phyloP scores from a whole-genome alignment of 176 grass and related monocot genomes.

The Tillandsia fasciculata region DNA sequence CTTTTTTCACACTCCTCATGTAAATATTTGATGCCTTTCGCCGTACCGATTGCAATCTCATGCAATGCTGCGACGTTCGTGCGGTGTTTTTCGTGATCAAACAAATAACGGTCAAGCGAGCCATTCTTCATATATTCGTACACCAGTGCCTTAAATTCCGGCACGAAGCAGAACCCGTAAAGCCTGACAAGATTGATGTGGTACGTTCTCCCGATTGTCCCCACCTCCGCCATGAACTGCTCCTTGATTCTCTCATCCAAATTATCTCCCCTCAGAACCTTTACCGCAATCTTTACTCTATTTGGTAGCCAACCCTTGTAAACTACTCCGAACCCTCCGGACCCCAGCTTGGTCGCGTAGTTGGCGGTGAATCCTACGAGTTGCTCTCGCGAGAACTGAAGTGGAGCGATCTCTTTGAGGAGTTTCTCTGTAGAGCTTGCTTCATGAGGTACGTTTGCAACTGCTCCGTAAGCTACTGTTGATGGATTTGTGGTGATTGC shows the following conservation, averaged over 20 bases:
- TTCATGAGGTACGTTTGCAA: too few relatives aligned
- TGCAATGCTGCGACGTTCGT: constrained; percentile 27
- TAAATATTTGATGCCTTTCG: constrained; percentile 41
- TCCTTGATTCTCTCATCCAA: constrained; percentile 27
- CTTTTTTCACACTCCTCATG: constrained; percentile 54
- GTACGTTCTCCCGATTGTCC: constrained; percentile 48
- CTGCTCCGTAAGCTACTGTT: too few relatives aligned
- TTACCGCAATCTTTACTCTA: background rate
- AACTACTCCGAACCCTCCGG: too few relatives aligned
- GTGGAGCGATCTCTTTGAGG: too few relatives aligned
- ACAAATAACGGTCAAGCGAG: constrained; percentile 39
- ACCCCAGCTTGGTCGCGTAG: too few relatives aligned
- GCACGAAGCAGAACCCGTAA: constrained; percentile 65
- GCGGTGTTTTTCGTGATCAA: constrained; percentile 8
- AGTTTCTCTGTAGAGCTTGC: too few relatives aligned
- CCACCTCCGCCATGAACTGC: constrained; percentile 72
- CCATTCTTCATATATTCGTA: constrained; percentile 61
- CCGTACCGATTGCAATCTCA: constrained; percentile 42
- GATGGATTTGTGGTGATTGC: too few relatives aligned
- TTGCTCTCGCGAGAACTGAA: too few relatives aligned
- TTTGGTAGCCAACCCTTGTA: too few relatives aligned
- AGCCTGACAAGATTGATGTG: constrained; percentile 67
- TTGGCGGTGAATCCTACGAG: too few relatives aligned
- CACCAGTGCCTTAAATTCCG: constrained; percentile 34
- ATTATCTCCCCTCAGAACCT: too few relatives aligned